Base-by-base conservation (phyloP, 2,329 filamentous ascomycete species). In the Berkeleyomyces rouxiae region DNA sequence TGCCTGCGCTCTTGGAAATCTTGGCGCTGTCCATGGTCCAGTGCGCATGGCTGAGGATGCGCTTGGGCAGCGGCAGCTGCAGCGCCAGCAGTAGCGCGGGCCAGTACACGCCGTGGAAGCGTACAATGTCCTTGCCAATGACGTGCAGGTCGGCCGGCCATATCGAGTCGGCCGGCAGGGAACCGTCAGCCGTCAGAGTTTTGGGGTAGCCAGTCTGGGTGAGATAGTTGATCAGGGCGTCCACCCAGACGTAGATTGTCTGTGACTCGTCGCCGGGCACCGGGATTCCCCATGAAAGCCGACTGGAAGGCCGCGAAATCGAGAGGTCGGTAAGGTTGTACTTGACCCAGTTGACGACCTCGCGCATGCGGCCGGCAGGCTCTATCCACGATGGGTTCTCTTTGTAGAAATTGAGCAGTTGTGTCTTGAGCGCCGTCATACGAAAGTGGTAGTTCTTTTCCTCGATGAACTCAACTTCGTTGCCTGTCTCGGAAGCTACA, bases 91-190 rank as follows among this genome's bases (percentile, higher is more conserved):
- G 83, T 68, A 99, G 87, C 3, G 93, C 93, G 0, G 93, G 93
- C 93, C 95, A 99, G 77, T 99, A 99, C 58, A 99, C 85, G 72
- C 89, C 92, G 72, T 99, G 95, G 73, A 99, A 99, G 16, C 90
- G 86, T 63, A 95, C 78, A 67, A 99, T 99, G 72, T 99, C 93
- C 74, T 99, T 99, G 58, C 93, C 93, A 62, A 99, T 86, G 36
- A 99, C 83, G 55, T 99, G 93, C 16, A 93, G 80, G 71, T 99
- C 85, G 7, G 90, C 89, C 3, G 93, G 93, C 92, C 93, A 99
- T 33, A 88, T 84, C 59, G 79, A 75, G 1, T 83, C 83, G 0
- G 87, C 85, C 0, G 83, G 74, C 83, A 86, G 90, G 31, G 69
- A 68, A 46, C 68, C 69, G 7, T 72, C 72, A 5, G 49, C 31